These are phyloP conservation scores for Penicillium odoratum DNA, from an alignment of 495 filamentous ascomycete genomes.

Conservation along the genomic window DNA sequence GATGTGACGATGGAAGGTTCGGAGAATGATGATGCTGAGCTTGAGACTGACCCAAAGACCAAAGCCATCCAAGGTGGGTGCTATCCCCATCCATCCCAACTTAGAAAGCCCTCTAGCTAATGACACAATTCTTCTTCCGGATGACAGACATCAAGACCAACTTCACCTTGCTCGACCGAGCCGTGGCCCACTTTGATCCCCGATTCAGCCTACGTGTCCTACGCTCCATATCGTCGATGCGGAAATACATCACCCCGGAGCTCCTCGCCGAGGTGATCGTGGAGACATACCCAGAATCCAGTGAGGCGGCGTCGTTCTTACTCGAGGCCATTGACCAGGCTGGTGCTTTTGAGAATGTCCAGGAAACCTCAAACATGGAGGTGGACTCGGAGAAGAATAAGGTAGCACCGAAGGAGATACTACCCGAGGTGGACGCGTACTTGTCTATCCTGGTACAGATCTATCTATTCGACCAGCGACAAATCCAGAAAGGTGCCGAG, in stretches of 20 bases:
- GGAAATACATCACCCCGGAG: slow-evolving; percentile 82
- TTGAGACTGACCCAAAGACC: slow-evolving; percentile 56
- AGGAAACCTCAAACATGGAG: slow-evolving; percentile 67
- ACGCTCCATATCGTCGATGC: slow-evolving; percentile 90
- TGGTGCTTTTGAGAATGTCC: slow-evolving; percentile 57
- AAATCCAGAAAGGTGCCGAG: slow-evolving; percentile 71
- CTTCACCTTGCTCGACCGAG: slow-evolving; percentile 86
- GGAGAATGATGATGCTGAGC: slow-evolving; percentile 56
- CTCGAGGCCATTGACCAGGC: slow-evolving; percentile 65
- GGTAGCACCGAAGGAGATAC: slow-evolving; percentile 60
- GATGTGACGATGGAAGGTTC: slow-evolving; percentile 73
- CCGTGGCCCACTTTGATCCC: slow-evolving; percentile 89
- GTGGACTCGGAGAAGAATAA: slow-evolving; percentile 62
- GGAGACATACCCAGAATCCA: slow-evolving; percentile 72
- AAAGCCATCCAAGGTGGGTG: slow-evolving; percentile 66
- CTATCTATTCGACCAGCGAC: slow-evolving; percentile 79
- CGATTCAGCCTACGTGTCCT: slow-evolving; percentile 92
- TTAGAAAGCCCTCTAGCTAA: slow-evolving; percentile 9
- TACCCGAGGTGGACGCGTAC: slow-evolving; percentile 92
- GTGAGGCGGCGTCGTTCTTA: slow-evolving; percentile 64
- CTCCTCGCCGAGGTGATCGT: slow-evolving; percentile 77
- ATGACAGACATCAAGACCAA: slow-evolving; percentile 86
- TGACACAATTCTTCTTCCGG: not conserved
- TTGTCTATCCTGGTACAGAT: slow-evolving; percentile 87
- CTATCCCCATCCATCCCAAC: not conserved